Base-by-base conservation (phyloP, 768 basidiomycete genomes). In the Kwoniella heveanensis region DNA sequence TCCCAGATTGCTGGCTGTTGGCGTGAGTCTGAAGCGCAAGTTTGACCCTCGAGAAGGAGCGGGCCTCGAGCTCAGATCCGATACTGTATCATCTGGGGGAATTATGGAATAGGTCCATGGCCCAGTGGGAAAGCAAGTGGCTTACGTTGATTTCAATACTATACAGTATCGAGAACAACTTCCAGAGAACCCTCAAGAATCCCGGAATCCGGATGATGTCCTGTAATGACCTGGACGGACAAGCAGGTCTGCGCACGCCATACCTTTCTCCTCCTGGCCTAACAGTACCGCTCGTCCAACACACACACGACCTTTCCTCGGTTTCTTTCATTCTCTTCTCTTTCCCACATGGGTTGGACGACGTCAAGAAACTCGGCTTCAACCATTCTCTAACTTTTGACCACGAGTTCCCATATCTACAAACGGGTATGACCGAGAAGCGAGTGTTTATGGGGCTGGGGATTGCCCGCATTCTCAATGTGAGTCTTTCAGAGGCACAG, bases 391-490 rank as follows among this genome's bases (percentile, higher is more conserved):
- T 61, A 10, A 54, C 37, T n/a, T 61, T 61, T n/a, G 39, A 53
- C 12, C 19, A 44, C 39, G 19, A 6, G 7, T 36, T 36, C 32
- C 32, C 10, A 3, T 4, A 44, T 44, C 8, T 9, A 10, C 10
- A 10, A 21, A 54, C 17, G 17, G 9, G 9, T 25, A 51, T 21
- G 17, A 30, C 1, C 19, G 22, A 21, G 25, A 44, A 37, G 25
- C 29, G 17, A 17, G 19, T 48, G 29, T 22, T 26, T 22, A n/a
- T 61, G 9, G 60, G 60, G 17, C 26, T 61, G 8, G 60, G 60
- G n/a, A 39, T 61, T 19, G 52, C 60, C 5, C 37, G 60, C 24
- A 19, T 39, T 6, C 19, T 61, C 15, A 61, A 61, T 30, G 60
- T 61, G 24, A 44, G 60, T 61, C 7, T 5, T 37, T 3, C 39